Evolutionary conservation across 1,284 basidiomycete species (phyloP).

Genomic region (Apiotrichum veenhuisii): DNA sequence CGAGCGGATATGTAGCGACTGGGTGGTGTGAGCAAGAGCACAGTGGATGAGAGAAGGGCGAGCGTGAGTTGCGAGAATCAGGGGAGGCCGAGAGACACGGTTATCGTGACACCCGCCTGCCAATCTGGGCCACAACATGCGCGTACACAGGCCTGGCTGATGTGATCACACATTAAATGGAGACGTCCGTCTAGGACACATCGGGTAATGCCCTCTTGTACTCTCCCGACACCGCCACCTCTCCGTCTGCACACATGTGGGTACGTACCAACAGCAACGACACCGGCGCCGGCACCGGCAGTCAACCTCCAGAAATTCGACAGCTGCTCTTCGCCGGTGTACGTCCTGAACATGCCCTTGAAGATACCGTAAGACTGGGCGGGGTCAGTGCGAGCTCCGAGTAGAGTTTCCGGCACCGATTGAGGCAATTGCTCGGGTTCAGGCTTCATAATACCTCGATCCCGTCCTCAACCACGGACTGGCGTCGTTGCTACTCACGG

Average conservation of each 20-base stretch:
- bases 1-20: constrained; percentile 86
- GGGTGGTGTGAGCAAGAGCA: not conserved
- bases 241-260: too few species aligned
- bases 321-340: constrained; percentile 62
- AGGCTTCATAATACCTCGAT: constrained; percentile 5
- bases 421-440: not conserved
- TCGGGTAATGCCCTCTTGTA: too few species aligned
- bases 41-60: not conserved
- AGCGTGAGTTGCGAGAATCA: too few species aligned
- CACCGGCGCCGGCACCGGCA: constrained; percentile 83
- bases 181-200: too few species aligned
- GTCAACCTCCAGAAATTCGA: constrained; percentile 77
- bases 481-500: too few species aligned
- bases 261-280: constrained; percentile 75
- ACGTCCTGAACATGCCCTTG: constrained; percentile 61
- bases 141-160: not conserved
- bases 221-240: too few species aligned
- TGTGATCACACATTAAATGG: too few species aligned
- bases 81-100: too few species aligned
- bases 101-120: too few species aligned
- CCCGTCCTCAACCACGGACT: not conserved
- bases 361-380: constrained; percentile 64
- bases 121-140: too few species aligned
- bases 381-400: not conserved
- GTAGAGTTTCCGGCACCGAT: not conserved